Conservation (phyloP, 139 green algal genomes). For the Chlorella sp. region DNA sequence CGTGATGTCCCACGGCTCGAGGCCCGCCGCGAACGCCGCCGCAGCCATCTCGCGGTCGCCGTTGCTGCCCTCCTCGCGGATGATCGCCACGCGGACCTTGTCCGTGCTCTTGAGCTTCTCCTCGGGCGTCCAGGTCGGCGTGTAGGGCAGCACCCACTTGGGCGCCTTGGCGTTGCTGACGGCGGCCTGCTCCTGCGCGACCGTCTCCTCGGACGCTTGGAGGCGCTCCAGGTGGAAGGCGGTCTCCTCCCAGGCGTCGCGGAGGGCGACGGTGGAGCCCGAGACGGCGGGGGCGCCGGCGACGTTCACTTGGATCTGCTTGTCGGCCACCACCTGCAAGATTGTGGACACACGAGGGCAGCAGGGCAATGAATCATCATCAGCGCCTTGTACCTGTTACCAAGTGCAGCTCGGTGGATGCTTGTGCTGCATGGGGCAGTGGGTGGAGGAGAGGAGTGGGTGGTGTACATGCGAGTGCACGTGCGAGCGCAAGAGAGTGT, state of each 20-base stretch:
- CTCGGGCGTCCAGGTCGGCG: conserved; percentile 59
- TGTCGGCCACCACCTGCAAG: conserved; percentile 2
- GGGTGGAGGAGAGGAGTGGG: too few relatives aligned
- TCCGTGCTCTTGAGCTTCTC: conserved; percentile 51
- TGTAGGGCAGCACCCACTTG: conserved; percentile 80
- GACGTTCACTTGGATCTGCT: conserved; percentile 46
- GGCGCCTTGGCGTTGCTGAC: conserved; percentile 51
- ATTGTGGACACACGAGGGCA: too few relatives aligned
- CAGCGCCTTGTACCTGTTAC: too few relatives aligned
- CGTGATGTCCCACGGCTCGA: conserved; percentile 96
- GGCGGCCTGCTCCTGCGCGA: conserved; percentile 67
- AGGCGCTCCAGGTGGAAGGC: conserved; percentile 88
- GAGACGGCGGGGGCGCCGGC: conserved; percentile 33
- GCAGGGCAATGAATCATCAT: too few relatives aligned
- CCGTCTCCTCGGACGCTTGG: conserved; percentile 71
- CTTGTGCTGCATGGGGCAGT: neutral
- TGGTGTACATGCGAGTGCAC: too few relatives aligned
- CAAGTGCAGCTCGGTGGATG: neutral
- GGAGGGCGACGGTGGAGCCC: conserved; percentile 49
- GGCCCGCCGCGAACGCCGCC: conserved; percentile 71
- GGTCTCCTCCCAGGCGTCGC: conserved; percentile 92
- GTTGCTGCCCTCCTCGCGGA: conserved; percentile 97
- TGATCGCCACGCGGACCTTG: conserved; percentile 76
- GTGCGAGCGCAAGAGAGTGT: too few relatives aligned
- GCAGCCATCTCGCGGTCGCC: conserved; percentile 97